phyloP scores from a whole-genome alignment of 208 protist species.

The Wallacemonas collosoma region DNA sequence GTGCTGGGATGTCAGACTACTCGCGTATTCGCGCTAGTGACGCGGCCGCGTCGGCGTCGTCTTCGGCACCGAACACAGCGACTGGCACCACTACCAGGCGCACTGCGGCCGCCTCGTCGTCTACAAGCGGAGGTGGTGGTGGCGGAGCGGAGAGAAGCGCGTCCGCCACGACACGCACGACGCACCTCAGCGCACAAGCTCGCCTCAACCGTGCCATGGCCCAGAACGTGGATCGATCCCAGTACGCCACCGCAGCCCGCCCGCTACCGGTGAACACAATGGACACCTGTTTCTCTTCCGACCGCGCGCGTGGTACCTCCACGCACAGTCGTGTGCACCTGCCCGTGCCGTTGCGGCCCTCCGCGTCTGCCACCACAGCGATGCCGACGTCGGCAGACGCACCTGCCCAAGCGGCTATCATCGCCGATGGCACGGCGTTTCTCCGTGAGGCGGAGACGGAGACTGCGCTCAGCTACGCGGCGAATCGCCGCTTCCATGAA shows the following conservation, averaged over 20 bases:
- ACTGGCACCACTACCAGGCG: background rate
- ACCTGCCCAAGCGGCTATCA: conserved; percentile 14
- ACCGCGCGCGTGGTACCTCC: conserved; percentile 17
- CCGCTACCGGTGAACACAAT: conserved; percentile 63
- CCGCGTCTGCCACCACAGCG: background rate
- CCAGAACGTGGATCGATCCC: conserved; percentile 34
- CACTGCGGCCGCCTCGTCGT: background rate
- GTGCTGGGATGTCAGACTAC: conserved; percentile 16
- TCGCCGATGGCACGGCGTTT: conserved; percentile 61
- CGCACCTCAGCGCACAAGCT: conserved; percentile 15
- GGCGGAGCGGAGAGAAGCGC: background rate
- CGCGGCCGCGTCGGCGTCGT: background rate
- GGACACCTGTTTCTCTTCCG: conserved; percentile 32
- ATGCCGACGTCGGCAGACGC: conserved; percentile 13
- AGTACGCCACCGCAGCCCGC: conserved; percentile 33
- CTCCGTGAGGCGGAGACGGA: conserved; percentile 62
- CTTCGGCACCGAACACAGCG: background rate
- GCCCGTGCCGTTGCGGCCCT: conserved; percentile 30
- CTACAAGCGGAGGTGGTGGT: background rate
- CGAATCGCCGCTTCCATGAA: conserved; percentile 72
- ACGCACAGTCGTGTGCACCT: conserved; percentile 27
- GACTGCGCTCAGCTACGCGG: conserved; percentile 29
- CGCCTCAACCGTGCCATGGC: conserved; percentile 40
- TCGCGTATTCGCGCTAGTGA: conserved; percentile 16
- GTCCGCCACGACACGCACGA: background rate